Evolutionary conservation across 73 alveolate genomes (phyloP).

Genomic region (Blepharisma stoltei): DNA sequence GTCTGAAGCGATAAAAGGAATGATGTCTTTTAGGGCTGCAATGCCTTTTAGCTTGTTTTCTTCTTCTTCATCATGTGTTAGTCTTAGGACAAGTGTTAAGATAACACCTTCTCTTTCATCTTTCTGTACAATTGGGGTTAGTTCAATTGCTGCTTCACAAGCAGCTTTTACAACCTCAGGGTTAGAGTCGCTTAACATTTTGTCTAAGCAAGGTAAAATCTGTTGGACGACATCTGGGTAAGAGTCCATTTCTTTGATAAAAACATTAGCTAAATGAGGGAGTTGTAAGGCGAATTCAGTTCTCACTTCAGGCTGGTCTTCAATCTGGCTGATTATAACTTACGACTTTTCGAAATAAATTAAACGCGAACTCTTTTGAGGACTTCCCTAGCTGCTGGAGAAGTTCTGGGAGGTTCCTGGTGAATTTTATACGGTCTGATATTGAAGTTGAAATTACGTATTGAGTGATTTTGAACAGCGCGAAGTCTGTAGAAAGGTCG

Average conservation of each 20-base stretch:
- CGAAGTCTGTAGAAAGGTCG: neutral
- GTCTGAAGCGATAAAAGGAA: constrained; percentile 9
- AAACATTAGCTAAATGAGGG: neutral
- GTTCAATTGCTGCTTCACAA: neutral
- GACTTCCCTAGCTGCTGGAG: neutral
- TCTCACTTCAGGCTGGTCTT: constrained; percentile 3
- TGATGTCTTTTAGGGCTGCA: constrained; percentile 1
- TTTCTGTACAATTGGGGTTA: neutral
- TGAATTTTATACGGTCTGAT: constrained; percentile 15
- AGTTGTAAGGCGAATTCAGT: constrained; percentile 1
- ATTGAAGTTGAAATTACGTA: neutral
- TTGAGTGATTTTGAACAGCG: constrained; percentile 12
- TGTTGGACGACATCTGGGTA: neutral
- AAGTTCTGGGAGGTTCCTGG: neutral
- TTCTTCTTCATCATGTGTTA: constrained; percentile 22
- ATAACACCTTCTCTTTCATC: constrained; percentile 10
- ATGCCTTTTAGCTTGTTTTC: neutral
- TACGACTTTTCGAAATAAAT: neutral
- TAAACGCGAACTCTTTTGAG: neutral
- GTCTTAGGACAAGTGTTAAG: neutral
- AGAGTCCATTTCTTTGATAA: neutral
- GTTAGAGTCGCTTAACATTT: neutral
- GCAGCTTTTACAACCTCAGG: constrained; percentile 25
- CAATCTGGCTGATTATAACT: neutral
- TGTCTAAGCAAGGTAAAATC: neutral